Conservation (phyloP, 352 stramenopile genomes). For the Pythium phragmitis region DNA sequence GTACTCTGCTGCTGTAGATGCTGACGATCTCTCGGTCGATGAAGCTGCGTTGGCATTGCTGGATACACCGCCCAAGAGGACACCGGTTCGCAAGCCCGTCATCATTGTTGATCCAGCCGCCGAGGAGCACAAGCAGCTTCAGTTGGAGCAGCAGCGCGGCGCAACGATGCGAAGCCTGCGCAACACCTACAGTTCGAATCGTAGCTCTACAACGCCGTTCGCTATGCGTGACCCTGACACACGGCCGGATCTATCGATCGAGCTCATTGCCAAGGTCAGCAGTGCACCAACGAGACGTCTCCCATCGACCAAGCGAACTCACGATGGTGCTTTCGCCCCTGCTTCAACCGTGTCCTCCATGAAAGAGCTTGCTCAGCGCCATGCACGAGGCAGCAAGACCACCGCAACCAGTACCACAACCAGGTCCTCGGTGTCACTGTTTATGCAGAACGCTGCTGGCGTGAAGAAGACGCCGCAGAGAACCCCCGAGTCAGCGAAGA, state of each 20-base stretch:
- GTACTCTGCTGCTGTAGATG: background rate
- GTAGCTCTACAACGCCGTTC: background rate
- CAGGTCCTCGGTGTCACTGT: background rate
- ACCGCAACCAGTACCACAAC: background rate
- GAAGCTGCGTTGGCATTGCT: background rate
- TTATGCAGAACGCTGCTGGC: background rate
- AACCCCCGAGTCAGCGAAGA: conserved; percentile 12
- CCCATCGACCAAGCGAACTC: background rate
- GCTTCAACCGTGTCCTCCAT: conserved; percentile 18
- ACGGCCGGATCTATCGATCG: conserved; percentile 25
- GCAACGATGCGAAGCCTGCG: conserved; percentile 29
- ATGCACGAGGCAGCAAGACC: background rate
- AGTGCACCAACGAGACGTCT: conserved; percentile 16
- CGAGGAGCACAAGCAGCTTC: conserved; percentile 14
- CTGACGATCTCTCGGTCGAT: conserved; percentile 1
- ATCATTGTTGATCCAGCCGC: conserved; percentile 21
- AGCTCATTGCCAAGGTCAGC: conserved; percentile 17
- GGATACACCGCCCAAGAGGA: background rate
- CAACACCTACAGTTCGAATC: conserved; percentile 12
- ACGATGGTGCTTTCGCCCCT: conserved; percentile 1
- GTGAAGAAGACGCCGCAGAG: background rate
- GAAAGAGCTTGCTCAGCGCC: conserved; percentile 27
- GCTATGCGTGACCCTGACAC: conserved; percentile 2
- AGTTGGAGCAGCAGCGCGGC: conserved; percentile 26
- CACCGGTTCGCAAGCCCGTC: conserved; percentile 6